Evolutionary conservation across 371 early-diverging fungal genomes (phyloP).

Genomic region (Mucor saturninus): DNA sequence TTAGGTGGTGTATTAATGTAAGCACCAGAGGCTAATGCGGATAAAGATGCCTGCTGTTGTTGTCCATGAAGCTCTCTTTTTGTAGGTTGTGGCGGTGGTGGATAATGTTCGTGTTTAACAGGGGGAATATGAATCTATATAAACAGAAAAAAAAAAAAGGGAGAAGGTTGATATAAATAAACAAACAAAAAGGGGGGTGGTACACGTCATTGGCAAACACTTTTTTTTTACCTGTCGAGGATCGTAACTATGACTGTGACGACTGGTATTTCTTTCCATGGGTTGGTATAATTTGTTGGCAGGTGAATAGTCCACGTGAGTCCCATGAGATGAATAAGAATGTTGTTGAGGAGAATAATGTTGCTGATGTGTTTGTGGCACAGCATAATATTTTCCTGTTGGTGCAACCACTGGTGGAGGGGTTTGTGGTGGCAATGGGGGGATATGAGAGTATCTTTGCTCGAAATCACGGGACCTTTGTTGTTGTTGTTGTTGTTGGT

Average conservation of each 20-base stretch:
- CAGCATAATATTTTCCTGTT: too few relatives aligned
- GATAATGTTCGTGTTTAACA: neutral
- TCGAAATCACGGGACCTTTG: slow-evolving; percentile 1
- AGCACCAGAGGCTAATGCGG: neutral
- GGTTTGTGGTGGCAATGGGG: too few relatives aligned
- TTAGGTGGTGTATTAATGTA: neutral
- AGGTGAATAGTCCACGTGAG: too few relatives aligned
- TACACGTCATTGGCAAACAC: too few relatives aligned
- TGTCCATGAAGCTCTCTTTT: neutral
- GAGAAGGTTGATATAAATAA: too few relatives aligned
- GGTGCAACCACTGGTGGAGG: too few relatives aligned
- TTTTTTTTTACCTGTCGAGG: neutral
- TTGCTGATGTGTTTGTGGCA: neutral
- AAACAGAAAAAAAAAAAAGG: neutral
- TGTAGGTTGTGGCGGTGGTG: neutral
- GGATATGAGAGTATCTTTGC: neutral
- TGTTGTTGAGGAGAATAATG: neutral
- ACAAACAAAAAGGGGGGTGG: too few relatives aligned
- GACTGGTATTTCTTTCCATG: neutral
- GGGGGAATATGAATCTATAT: neutral
- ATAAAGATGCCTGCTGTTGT: neutral
- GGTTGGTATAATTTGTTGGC: neutral
- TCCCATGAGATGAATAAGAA: too few relatives aligned
- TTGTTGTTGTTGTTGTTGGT: neutral
- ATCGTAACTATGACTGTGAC: neutral